Base-by-base conservation (phyloP, 129 eudicot species). In the Tanacetum coccineum region DNA sequence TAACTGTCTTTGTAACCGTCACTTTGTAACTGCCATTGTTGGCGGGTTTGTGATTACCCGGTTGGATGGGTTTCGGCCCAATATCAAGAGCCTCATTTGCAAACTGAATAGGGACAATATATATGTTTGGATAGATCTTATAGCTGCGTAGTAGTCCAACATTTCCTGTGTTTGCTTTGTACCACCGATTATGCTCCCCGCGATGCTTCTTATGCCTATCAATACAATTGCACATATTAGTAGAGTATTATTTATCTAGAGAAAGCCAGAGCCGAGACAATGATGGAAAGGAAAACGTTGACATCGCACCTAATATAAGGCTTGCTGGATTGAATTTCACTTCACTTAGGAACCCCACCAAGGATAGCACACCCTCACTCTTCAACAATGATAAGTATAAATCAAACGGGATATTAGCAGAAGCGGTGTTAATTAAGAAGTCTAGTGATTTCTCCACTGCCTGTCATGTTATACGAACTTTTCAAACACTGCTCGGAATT, bases 121-220 rank as follows among this genome's bases (percentile, higher is more conserved):
- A 93, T 21, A 81, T 76, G 36, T 85, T 75, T 1, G 97, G 97
- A 68, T 80, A 81, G 50, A 90, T 82, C n/a, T n/a, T n/a, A n/a
- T n/a, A n/a, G n/a, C 67, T 8, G 89, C 91, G 74, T 95, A 90
- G 36, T 87, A 90, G 22, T 90, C 85, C 88, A 90, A 22, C 98
- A 92, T 92, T 62, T 88, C 96, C 47, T 85, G 98, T 3, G 87
- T 92, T 65, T 81, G 87, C 71, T 84, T 88, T 52, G 95, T 84
- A 26, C 98, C 98, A 30, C 98, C 98, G 14, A 95, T 84, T 46
- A 84, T 6, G 76, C 96, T 88, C 76, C 98, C 98, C 0, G 87
- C 22, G 4, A 92, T 78, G 49, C 84, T 78, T 69, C 69, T 85
- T 81, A 79, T 80, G 46, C 94, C 98, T 91, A 74, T 67, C 74